These are phyloP conservation scores for Corrigiola litoralis DNA, from an alignment of 179 eudicot species.

Conservation along the genomic window DNA sequence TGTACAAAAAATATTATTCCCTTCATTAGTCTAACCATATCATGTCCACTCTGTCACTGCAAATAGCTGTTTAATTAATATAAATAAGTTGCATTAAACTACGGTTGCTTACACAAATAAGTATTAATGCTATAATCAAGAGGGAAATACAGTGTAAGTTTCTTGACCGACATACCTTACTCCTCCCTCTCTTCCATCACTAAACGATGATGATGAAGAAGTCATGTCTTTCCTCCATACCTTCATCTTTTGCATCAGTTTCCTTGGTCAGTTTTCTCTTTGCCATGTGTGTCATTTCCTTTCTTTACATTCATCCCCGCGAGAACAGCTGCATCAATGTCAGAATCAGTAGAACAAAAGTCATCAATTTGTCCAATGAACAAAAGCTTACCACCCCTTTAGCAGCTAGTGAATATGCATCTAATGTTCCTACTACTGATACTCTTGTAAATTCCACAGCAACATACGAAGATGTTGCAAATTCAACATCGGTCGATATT, in stretches of 20 bases:
- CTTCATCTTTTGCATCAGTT: conserved; percentile 24
- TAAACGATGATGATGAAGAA: conserved; percentile 14
- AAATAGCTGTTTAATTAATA: neutral
- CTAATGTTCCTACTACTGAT: no score
- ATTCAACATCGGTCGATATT: no score
- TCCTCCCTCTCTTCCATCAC: neutral
- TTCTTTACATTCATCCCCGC: conserved; percentile 20
- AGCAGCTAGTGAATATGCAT: no score
- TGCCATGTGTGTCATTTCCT: conserved; percentile 22
- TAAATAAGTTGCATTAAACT: neutral
- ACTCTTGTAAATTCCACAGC: no score
- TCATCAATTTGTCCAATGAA: no score
- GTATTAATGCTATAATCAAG: neutral
- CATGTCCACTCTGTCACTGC: neutral
- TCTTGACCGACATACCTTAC: neutral
- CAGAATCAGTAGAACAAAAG: no score
- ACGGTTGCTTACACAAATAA: neutral
- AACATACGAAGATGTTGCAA: no score
- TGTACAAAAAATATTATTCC: no score
- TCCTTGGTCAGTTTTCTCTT: conserved; percentile 24
- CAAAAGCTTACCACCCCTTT: no score
- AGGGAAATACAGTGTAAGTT: neutral
- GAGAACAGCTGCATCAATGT: neutral
- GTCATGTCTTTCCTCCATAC: conserved; percentile 11
- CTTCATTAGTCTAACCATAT: no score